These are phyloP conservation scores for Jamesozyma hellenica DNA, from an alignment of 805 yeast species.

Conservation along the genomic window DNA sequence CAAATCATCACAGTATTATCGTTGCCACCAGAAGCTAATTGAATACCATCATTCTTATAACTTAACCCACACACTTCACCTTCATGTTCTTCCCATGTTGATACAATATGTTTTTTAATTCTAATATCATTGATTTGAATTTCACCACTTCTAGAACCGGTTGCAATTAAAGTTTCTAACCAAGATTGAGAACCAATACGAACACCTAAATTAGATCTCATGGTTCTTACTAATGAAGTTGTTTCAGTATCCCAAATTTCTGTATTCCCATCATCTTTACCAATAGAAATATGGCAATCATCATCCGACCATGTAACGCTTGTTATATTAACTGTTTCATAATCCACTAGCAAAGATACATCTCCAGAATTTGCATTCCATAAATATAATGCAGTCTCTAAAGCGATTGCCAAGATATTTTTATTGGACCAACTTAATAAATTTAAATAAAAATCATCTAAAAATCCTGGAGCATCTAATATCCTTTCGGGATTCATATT, in stretches of 20 bases:
- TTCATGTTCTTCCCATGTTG: constrained; percentile 52
- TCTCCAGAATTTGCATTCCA: constrained; percentile 86
- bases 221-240: constrained; percentile 61
- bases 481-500: constrained; percentile 88
- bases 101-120: constrained; percentile 61
- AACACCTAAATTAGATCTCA: constrained; percentile 57
- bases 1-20: constrained; percentile 88
- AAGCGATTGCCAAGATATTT: constrained; percentile 78
- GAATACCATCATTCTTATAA: constrained; percentile 76
- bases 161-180: constrained; percentile 69
- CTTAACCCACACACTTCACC: constrained; percentile 92
- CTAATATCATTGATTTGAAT: constrained; percentile 87
- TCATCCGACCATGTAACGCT: constrained; percentile 88
- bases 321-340: constrained; percentile 30
- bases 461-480: constrained; percentile 89
- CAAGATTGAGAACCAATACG: constrained; percentile 79
- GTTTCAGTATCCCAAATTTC: constrained; percentile 93
- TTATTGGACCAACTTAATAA: constrained; percentile 78
- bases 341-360: constrained; percentile 59
- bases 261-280: constrained; percentile 69
- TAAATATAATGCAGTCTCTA: constrained; percentile 72
- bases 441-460: constrained; percentile 86
- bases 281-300: constrained; percentile 76
- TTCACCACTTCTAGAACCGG: constrained; percentile 83
- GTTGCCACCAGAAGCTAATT: constrained; percentile 87